Base-by-base conservation (phyloP, 75 land plant species). In the Cryptomeria japonica region DNA sequence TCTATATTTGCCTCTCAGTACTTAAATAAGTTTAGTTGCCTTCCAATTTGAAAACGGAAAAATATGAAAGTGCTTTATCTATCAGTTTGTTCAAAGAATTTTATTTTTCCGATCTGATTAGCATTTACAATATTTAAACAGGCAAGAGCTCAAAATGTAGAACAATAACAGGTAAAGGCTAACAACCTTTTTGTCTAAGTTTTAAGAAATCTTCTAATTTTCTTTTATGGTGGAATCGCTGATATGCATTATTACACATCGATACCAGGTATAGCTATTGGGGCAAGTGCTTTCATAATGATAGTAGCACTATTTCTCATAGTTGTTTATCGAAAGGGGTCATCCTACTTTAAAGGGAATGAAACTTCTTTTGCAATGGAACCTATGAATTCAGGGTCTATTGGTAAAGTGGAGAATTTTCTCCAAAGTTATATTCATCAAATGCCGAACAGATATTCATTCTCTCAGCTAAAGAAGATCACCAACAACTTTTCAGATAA, bases 391-490 rank as follows among this genome's bases (percentile, higher is more conserved):
- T 19, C 68, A 61, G 7, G 51, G 61, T 28, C 46, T 80, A 1
- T 7, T 19, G 41, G 28, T 5, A 80, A 18, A 41, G 83, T 80
- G 22, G 83, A 80, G 47, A 80, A 80, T 39, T 80, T 80, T 18
- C 46, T 80, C 39, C 18, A 41, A 22, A 5, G 39, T 39, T 80
- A 19, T 80, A 22, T 42, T 80, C 44, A 80, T 41, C 39, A 80
- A 6, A 80, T 80, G 1, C 79, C 79, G 39, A 41, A 47, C 25
- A 38, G 83, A 22, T 80, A 83, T 68, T 83, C 92, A 31, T 89
- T 87, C 76, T 46, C 51, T 5, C 83, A 89, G 14, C 53, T 91
- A 39, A 72, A 83, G 37, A 87, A 87, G 31, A 87, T 89, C 28
- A 91, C 90, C 14, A 31, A 47, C 14, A 31, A 78, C 75, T 89